Percentiles rank a stretch among this genome's conserved stretches.
Conservation (phyloP, 108 stramenopile genomes). For the Skeletonema tropicum region DNA sequence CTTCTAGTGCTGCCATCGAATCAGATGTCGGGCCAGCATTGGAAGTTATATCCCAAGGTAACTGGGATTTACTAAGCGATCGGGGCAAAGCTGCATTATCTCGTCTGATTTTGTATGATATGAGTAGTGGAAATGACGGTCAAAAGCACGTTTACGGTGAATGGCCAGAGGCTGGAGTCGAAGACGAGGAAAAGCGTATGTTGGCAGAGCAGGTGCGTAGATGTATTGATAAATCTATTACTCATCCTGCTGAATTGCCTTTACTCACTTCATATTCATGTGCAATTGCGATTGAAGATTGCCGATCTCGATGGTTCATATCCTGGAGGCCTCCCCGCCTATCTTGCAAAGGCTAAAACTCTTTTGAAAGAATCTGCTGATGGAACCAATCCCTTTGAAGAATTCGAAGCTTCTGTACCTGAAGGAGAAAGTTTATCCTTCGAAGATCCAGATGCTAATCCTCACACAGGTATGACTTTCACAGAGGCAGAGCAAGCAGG, state of each 20-base stretch:
- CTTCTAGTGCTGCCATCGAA: conserved; percentile 7
- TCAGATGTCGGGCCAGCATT: conserved; percentile 31
- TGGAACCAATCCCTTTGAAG: conserved; percentile 94
- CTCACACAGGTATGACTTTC: conserved; percentile 83
- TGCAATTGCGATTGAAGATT: conserved; percentile 44
- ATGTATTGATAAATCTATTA: not conserved
- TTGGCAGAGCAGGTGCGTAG: conserved; percentile 79
- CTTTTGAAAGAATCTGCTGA: conserved; percentile 88
- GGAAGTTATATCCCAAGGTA: conserved; percentile 50
- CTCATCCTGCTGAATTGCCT: not conserved
- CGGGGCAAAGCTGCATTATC: conserved; percentile 66
- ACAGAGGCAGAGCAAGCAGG: conserved; percentile 77
- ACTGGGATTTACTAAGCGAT: conserved; percentile 69
- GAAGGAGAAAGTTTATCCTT: conserved; percentile 87
- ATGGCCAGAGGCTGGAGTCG: conserved; percentile 83
- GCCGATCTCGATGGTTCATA: conserved; percentile 90
- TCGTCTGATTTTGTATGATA: conserved; percentile 62
- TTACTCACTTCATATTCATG: not conserved
- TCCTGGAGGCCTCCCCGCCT: conserved; percentile 92
- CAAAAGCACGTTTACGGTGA: conserved; percentile 88
- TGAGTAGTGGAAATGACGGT: conserved; percentile 19
- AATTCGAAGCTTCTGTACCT: conserved; percentile 90
- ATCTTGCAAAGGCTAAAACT: conserved; percentile 84
- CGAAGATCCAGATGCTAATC: conserved; percentile 53
- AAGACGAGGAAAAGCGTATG: conserved; percentile 77